Conservation (phyloP, 2,329 filamentous ascomycete genomes). For the Blastomyces percursus region DNA sequence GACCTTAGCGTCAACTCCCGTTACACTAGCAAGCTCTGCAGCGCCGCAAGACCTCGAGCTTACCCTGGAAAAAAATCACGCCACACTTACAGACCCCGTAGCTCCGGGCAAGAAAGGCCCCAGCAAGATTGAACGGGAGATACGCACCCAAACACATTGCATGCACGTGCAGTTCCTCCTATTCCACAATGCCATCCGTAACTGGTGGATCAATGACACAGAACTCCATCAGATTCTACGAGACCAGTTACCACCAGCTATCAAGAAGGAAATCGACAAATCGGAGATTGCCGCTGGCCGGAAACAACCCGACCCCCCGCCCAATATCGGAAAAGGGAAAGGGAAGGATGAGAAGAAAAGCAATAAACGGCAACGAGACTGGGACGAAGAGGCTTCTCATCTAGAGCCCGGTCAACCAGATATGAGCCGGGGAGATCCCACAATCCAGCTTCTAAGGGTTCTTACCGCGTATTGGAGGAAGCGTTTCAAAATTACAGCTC, state of each 20-base stretch:
- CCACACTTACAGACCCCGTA: constrained; percentile 45
- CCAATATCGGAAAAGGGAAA: constrained; percentile 32
- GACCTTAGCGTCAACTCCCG: constrained; percentile 23
- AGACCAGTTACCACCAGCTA: constrained; percentile 55
- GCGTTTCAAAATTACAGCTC: constrained; percentile 63
- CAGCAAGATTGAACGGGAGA: constrained; percentile 69
- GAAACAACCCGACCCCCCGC: constrained; percentile 33
- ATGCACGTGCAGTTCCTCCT: constrained; percentile 80
- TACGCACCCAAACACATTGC: constrained; percentile 69
- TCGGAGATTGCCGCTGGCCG: constrained; percentile 62
- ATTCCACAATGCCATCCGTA: constrained; percentile 79
- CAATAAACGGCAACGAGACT: constrained; percentile 47
- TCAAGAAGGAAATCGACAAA: constrained; percentile 62
- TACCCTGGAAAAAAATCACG: constrained; percentile 49
- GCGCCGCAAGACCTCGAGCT: constrained; percentile 61
- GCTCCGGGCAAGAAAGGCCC: constrained; percentile 67
- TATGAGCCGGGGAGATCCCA: constrained; percentile 70
- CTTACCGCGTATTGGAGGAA: constrained; percentile 84
- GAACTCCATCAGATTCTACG: constrained; percentile 66
- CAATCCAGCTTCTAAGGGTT: constrained; percentile 63
- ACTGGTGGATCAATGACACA: constrained; percentile 70
- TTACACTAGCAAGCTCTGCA: constrained; percentile 33
- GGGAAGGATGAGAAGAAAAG: constrained; percentile 29
- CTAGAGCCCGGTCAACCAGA: constrained; percentile 62
- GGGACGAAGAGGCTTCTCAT: constrained; percentile 57